Evolutionary conservation across 2,329 filamentous ascomycete genomes (phyloP).

Genomic region (Penicillium palitans): DNA sequence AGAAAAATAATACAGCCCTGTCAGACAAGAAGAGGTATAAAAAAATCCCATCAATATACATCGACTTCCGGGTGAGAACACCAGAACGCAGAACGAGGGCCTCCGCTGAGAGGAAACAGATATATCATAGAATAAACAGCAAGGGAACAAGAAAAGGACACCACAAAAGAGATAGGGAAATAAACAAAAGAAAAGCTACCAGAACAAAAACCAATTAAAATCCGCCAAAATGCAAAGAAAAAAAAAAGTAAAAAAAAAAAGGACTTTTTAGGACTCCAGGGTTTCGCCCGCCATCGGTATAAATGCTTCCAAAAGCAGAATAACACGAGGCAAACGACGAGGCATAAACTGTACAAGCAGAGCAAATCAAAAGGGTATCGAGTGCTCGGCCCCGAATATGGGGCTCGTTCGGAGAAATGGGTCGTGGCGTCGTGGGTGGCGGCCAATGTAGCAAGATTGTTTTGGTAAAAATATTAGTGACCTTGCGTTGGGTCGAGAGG

Average conservation of each 20-base stretch:
- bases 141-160: conserved; percentile 1
- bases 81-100: conserved; percentile 17
- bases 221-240: conserved; percentile 19
- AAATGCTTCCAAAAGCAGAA: conserved; percentile 21
- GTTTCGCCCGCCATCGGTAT: conserved; percentile 25
- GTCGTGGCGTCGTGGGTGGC: conserved; percentile 15
- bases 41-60: conserved; percentile 30
- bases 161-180: conserved; percentile 5
- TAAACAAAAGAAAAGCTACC: conserved; percentile 6
- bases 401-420: conserved; percentile 21
- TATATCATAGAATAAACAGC: conserved; percentile 2
- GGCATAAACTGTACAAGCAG: conserved; percentile 27
- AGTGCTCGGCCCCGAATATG: conserved; percentile 22
- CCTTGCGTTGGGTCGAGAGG: neutral
- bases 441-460: conserved; percentile 11
- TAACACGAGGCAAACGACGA: conserved; percentile 26
- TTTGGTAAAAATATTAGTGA: conserved; percentile 9
- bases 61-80: conserved; percentile 18
- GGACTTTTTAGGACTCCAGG: conserved; percentile 30
- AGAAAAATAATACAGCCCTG: conserved; percentile 33
- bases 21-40: conserved; percentile 24
- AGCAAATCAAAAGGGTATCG: conserved; percentile 34
- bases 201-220: conserved; percentile 16
- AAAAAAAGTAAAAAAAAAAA: conserved; percentile 18
- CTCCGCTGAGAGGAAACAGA: conserved; percentile 18